phyloP scores from a whole-genome alignment of 1,284 basidiomycete genomes.

The Irpex lacteus region DNA sequence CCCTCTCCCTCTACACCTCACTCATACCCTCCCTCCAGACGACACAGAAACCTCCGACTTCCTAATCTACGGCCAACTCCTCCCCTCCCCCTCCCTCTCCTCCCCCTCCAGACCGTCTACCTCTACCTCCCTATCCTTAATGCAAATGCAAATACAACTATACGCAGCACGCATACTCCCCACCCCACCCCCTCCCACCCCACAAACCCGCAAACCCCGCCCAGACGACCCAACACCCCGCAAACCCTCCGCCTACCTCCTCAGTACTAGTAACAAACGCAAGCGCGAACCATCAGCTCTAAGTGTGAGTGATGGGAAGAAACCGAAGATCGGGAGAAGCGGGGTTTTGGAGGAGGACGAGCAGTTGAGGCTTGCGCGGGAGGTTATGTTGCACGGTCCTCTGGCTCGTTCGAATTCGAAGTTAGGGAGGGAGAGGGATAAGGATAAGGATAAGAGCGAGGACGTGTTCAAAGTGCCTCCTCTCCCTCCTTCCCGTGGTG shows the following conservation, averaged over 20 bases:
- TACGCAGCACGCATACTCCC: constrained; percentile 57
- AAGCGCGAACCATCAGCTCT: too few relatives aligned
- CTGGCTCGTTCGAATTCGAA: background rate
- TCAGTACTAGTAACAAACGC: too few relatives aligned
- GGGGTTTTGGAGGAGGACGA: constrained; percentile 22
- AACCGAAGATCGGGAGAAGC: constrained; percentile 11
- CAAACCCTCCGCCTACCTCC: constrained; percentile 43
- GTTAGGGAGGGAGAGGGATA: too few relatives aligned
- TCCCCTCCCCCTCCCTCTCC: constrained; percentile 16
- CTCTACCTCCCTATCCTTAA: constrained; percentile 22
- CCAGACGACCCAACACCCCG: constrained; percentile 79
- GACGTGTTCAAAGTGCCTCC: constrained; percentile 38
- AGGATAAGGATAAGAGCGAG: constrained; percentile 8
- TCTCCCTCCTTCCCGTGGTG: constrained; percentile 22
- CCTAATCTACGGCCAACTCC: constrained; percentile 59
- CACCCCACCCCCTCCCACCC: constrained; percentile 33
- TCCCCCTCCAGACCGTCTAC: constrained; percentile 18
- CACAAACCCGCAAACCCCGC: constrained; percentile 45
- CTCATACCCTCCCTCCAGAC: too few relatives aligned
- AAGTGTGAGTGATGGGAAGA: constrained; percentile 16
- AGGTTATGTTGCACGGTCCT: constrained; percentile 32
- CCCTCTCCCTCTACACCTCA: too few relatives aligned
- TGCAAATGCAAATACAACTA: constrained; percentile 36
- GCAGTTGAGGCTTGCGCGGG: constrained; percentile 28
- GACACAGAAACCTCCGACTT: constrained; percentile 61